These are phyloP conservation scores for Beauveria varroae DNA, from an alignment of 2,329 filamentous ascomycete genomes.

Conservation along the genomic window DNA sequence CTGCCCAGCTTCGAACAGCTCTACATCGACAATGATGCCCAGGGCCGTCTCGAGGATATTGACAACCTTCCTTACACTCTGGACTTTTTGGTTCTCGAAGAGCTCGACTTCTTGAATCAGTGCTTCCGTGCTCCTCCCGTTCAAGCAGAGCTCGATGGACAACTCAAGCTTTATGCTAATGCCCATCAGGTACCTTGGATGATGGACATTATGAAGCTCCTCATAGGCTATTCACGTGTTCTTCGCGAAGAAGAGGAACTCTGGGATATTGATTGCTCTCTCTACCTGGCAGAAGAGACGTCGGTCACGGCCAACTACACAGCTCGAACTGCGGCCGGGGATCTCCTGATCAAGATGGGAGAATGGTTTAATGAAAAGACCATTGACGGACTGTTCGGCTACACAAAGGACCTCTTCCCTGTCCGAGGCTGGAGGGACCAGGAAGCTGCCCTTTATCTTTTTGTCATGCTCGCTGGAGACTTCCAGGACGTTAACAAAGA, in stretches of 20 bases:
- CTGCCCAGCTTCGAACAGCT: constrained; percentile 69
- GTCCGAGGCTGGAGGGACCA: constrained; percentile 54
- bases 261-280: constrained; percentile 94
- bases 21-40: constrained; percentile 78
- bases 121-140: constrained; percentile 84
- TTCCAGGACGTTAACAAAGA: constrained; percentile 69
- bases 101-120: constrained; percentile 89
- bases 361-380: constrained; percentile 77
- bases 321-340: constrained; percentile 83
- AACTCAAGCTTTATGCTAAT: constrained; percentile 55
- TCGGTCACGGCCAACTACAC: constrained; percentile 96
- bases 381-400: constrained; percentile 69
- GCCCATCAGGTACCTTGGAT: constrained; percentile 70
- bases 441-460: constrained; percentile 76
- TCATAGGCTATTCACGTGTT: constrained; percentile 81
- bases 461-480: constrained; percentile 77
- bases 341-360: constrained; percentile 84
- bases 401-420: constrained; percentile 68
- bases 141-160: constrained; percentile 76
- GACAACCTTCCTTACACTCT: constrained; percentile 91
- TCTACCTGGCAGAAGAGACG: constrained; percentile 92
- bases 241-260: constrained; percentile 87
- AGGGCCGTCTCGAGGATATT: constrained; percentile 81
- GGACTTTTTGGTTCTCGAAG: constrained; percentile 87
- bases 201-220: constrained; percentile 77